Evolutionary conservation across 345 rosid species (phyloP).

Genomic region (Pseudoturritis turrita): DNA sequence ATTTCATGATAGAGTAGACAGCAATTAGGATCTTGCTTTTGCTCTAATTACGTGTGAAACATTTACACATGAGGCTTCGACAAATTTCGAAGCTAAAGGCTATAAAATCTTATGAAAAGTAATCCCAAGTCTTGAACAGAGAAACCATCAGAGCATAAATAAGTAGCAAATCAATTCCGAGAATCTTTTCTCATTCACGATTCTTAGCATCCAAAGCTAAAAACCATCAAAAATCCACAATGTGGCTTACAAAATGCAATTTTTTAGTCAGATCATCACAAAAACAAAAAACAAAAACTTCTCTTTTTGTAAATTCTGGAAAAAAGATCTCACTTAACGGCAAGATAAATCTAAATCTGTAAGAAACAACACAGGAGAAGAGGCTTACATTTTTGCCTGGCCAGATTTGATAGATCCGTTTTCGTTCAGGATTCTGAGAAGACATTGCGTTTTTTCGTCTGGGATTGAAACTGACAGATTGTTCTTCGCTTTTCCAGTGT

Average conservation of each 20-base stretch:
- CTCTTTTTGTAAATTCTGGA: background rate
- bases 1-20: background rate
- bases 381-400: slow-evolving; percentile 71
- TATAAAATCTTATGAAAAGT: too few relatives aligned
- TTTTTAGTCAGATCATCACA: background rate
- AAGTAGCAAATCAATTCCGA: background rate
- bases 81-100: background rate
- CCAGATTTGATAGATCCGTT: slow-evolving; percentile 76
- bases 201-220: background rate
- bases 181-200: background rate
- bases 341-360: background rate
- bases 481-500: background rate
- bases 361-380: too few relatives aligned
- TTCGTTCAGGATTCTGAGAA: slow-evolving; percentile 20
- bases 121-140: too few relatives aligned
- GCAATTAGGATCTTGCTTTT: background rate
- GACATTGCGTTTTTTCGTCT: slow-evolving; percentile 2
- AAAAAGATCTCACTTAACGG: background rate
- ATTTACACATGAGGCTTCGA: background rate
- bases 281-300: background rate
- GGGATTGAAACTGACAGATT: background rate
- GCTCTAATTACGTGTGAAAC: background rate
- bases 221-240: background rate
- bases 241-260: background rate
- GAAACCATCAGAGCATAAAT: background rate